Evolutionary conservation across 2,329 filamentous ascomycete species (phyloP).

Genomic region (Aphanocladium album): DNA sequence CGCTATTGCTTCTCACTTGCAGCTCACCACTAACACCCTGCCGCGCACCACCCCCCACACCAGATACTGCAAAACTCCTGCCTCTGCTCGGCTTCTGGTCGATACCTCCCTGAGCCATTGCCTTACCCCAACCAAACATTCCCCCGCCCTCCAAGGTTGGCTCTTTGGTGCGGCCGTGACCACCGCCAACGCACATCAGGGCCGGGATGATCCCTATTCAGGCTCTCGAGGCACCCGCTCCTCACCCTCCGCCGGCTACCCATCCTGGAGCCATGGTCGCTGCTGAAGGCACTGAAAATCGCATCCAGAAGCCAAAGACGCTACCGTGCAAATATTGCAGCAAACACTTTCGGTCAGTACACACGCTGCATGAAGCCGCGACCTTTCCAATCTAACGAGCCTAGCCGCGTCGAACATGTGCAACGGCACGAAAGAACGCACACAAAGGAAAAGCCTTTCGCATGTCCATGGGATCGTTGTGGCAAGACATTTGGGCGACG

Average conservation of each 20-base stretch:
- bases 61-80: not conserved
- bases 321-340: conserved; percentile 59
- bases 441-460: conserved; percentile 61
- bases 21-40: conserved; percentile 6
- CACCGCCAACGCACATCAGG: conserved; percentile 8
- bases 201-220: conserved; percentile 48
- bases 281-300: conserved; percentile 46
- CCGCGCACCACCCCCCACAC: not conserved
- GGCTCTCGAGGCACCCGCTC: conserved; percentile 44
- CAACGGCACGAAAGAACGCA: conserved; percentile 60
- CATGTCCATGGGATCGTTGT: conserved; percentile 54
- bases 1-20: conserved; percentile 9
- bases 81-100: not conserved
- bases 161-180: conserved; percentile 1
- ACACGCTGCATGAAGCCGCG: not conserved
- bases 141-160: not conserved
- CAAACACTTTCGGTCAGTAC: conserved; percentile 52
- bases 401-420: conserved; percentile 59
- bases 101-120: not conserved
- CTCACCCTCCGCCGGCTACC: conserved; percentile 24
- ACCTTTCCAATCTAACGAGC: not conserved
- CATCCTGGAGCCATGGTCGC: conserved; percentile 21
- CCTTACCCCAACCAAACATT: conserved; percentile 4
- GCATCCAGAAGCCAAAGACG: conserved; percentile 57
- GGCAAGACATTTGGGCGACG: conserved; percentile 59